These are phyloP conservation scores for Ascodesmis nigricans DNA, from an alignment of 495 filamentous ascomycete genomes.

Conservation along the genomic window DNA sequence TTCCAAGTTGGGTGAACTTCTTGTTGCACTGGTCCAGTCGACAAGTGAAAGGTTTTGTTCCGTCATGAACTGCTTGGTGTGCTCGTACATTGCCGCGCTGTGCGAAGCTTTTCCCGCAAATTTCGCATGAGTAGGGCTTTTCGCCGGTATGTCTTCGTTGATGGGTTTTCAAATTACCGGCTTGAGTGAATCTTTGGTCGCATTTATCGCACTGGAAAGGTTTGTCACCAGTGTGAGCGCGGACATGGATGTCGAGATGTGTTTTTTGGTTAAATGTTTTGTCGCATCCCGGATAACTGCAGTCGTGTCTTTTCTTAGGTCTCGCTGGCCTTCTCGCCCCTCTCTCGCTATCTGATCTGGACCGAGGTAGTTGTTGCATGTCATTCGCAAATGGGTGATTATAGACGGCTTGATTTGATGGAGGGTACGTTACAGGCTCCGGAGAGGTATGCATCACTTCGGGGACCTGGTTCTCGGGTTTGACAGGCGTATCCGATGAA, in stretches of 20 bases:
- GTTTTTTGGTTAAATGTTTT: conserved; percentile 85
- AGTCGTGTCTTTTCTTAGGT: conserved; percentile 46
- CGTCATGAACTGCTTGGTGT: conserved; percentile 61
- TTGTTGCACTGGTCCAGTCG: conserved; percentile 62
- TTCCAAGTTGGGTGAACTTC: conserved; percentile 71
- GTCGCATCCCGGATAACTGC: conserved; percentile 49
- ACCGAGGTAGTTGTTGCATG: conserved; percentile 16
- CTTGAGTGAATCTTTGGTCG: conserved; percentile 63
- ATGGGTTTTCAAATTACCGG: conserved; percentile 81
- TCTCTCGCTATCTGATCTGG: conserved; percentile 13
- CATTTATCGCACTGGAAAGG: conserved; percentile 65
- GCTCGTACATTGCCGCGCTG: conserved; percentile 73
- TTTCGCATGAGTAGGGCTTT: conserved; percentile 62
- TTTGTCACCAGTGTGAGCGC: conserved; percentile 76
- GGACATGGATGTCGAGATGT: conserved; percentile 73
- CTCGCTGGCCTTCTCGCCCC: conserved; percentile 23
- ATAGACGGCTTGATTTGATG: no score
- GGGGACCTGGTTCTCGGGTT: conserved; percentile 20
- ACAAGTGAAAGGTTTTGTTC: conserved; percentile 60
- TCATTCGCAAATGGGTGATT: no score
- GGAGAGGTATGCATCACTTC: conserved; percentile 21
- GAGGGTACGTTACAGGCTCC: no score
- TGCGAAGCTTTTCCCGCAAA: conserved; percentile 63
- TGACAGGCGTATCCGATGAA: no score
- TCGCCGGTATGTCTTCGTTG: conserved; percentile 71